A percentile compares a stretch with the other conserved stretches of the same genome.
Conservation (phyloP, 2,329 filamentous ascomycete species). For the Stenocarpella maydis region DNA sequence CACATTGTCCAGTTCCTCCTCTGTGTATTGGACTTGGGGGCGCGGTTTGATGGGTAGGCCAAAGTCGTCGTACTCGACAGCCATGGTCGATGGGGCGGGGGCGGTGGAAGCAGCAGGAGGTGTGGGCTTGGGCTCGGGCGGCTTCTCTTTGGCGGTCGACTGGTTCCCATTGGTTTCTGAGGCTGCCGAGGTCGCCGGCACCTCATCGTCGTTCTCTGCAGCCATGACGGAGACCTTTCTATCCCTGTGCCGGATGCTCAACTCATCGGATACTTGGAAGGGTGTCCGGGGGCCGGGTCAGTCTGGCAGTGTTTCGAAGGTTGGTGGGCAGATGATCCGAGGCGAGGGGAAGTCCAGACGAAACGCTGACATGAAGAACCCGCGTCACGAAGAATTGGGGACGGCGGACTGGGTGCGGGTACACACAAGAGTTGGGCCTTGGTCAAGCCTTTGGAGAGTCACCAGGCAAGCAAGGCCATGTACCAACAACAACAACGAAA, state of each 20-base stretch:
- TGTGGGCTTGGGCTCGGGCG: not conserved
- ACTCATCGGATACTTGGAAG: slow-evolving; percentile 7
- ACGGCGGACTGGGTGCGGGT: not conserved
- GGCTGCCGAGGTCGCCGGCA: slow-evolving; percentile 10
- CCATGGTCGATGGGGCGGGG: slow-evolving; percentile 8
- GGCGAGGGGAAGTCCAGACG: slow-evolving; percentile 13
- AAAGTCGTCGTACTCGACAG: slow-evolving; percentile 71
- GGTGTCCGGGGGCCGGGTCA: not conserved
- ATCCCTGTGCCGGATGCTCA: slow-evolving; percentile 10
- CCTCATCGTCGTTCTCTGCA: slow-evolving; percentile 17
- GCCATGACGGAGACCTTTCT: slow-evolving; percentile 19
- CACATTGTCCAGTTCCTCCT: slow-evolving; percentile 32
- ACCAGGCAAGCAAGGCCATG: slow-evolving; percentile 10
- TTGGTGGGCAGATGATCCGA: slow-evolving; percentile 4
- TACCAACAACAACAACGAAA: no score
- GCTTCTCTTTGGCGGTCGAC: slow-evolving; percentile 9
- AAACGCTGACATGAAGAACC: slow-evolving; percentile 1
- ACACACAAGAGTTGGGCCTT: not conserved
- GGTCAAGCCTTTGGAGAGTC: slow-evolving; percentile 3
- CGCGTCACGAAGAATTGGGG: slow-evolving; percentile 6
- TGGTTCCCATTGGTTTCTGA: slow-evolving; percentile 4
- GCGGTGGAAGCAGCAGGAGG: slow-evolving; percentile 1
- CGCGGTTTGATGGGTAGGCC: slow-evolving; percentile 66
- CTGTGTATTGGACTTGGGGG: slow-evolving; percentile 49
- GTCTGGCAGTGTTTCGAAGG: slow-evolving; percentile 16